Evolutionary conservation across 306 rosid species (phyloP).

Genomic region (Medicago ruthenica): DNA sequence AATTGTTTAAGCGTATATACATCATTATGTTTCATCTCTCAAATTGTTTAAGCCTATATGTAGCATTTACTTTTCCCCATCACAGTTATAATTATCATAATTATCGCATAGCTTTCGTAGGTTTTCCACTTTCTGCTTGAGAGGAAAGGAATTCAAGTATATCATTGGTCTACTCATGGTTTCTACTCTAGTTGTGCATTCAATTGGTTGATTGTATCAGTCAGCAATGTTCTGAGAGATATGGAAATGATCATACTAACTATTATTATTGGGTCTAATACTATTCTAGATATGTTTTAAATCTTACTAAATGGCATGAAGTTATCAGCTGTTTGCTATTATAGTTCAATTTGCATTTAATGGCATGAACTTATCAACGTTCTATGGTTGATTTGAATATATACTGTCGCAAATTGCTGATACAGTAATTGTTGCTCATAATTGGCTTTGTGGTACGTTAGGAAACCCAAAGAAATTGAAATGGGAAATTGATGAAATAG

Average conservation of each 20-base stretch:
- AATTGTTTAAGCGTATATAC: not conserved
- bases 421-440: too few species aligned
- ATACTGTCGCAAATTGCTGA: too few species aligned
- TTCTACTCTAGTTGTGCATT: conserved; percentile 1
- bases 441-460: too few species aligned
- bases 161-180: conserved; percentile 6
- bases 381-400: not conserved
- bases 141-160: conserved; percentile 15
- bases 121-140: not conserved
- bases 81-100: not conserved
- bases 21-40: conserved; percentile 17
- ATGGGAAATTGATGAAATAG: too few species aligned
- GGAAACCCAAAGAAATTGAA: too few species aligned
- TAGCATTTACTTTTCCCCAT: not conserved
- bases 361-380: not conserved
- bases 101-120: not conserved
- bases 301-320: not conserved
- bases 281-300: not conserved
- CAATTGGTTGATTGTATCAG: conserved; percentile 2
- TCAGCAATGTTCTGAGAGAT: conserved; percentile 1
- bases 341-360: not conserved
- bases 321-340: not conserved
- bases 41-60: not conserved
- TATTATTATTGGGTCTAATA: not conserved
- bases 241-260: not conserved